A percentile compares a stretch with the other conserved stretches of the same genome.
These are phyloP conservation scores for Amanita rubescens DNA, from an alignment of 768 basidiomycete species.

Conservation along the genomic window DNA sequence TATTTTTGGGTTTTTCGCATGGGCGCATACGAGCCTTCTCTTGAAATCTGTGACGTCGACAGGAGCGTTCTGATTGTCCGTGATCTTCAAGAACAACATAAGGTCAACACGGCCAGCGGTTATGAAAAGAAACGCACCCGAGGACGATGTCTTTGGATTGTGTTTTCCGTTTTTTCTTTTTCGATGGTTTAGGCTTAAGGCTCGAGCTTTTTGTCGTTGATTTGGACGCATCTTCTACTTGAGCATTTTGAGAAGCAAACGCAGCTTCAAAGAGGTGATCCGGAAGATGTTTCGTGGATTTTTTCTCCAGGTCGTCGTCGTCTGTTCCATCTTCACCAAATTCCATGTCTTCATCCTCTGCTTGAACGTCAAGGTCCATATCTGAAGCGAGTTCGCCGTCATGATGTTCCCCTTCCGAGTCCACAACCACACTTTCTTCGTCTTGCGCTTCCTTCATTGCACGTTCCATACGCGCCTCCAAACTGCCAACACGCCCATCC, in stretches of 20 bases:
- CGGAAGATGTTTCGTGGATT: not conserved
- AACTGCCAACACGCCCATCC: not conserved
- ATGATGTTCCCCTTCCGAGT: too few relatives aligned
- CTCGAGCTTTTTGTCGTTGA: not conserved
- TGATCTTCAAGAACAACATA: not conserved
- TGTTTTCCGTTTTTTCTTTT: not conserved
- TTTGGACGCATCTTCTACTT: not conserved
- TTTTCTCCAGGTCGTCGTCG: not conserved
- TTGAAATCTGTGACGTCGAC: not conserved
- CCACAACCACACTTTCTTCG: too few relatives aligned
- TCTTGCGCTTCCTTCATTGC: constrained; percentile 5
- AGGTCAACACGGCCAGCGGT: not conserved
- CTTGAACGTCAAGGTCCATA: not conserved
- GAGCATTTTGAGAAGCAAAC: not conserved
- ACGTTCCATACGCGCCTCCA: constrained; percentile 4
- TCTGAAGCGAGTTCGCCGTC: too few relatives aligned
- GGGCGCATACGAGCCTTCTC: not conserved
- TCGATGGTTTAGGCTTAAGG: not conserved
- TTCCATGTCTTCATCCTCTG: not conserved
- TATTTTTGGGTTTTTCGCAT: not conserved
- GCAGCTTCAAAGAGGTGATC: constrained; percentile 6
- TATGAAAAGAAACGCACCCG: not conserved
- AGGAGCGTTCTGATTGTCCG: constrained; percentile 1
- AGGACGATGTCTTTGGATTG: constrained; percentile 1
- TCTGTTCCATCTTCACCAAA: not conserved